These are phyloP conservation scores for Russula compacta DNA, from an alignment of 768 basidiomycete species.

Conservation along the genomic window DNA sequence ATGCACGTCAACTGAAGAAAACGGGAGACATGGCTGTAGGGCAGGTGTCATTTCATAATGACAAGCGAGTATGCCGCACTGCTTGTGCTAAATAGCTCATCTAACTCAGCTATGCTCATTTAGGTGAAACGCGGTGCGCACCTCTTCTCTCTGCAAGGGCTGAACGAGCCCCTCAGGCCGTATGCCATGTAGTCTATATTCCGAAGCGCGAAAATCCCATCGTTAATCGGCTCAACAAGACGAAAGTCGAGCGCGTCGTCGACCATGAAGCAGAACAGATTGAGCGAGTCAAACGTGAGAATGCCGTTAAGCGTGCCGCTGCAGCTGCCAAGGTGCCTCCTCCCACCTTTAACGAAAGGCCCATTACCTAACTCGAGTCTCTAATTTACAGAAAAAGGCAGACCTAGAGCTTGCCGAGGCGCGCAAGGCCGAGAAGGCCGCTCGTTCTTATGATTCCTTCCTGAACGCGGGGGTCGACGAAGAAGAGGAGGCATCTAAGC, in stretches of 20 bases:
- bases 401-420: constrained; percentile 65
- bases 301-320: constrained; percentile 47
- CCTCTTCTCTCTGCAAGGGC: not conserved
- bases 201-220: constrained; percentile 76
- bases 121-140: constrained; percentile 71
- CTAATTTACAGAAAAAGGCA: constrained; percentile 53
- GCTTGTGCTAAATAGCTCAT: not conserved
- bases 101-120: not conserved
- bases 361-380: not conserved
- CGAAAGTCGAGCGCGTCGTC: constrained; percentile 73
- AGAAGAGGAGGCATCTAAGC: constrained; percentile 36
- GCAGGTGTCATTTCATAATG: constrained; percentile 89
- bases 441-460: constrained; percentile 77
- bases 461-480: constrained; percentile 56
- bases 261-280: constrained; percentile 87
- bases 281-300: constrained; percentile 74
- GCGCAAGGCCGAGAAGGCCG: constrained; percentile 81
- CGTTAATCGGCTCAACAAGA: constrained; percentile 91
- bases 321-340: constrained; percentile 57
- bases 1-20: constrained; percentile 48
- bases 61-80: constrained; percentile 55
- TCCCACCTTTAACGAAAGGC: no score
- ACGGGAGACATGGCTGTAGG: constrained; percentile 97
- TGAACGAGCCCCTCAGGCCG: not conserved
- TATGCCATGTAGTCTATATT: constrained; percentile 50